Conservation (phyloP, 495 filamentous ascomycete genomes). For the Evansstolkia leycettana region DNA sequence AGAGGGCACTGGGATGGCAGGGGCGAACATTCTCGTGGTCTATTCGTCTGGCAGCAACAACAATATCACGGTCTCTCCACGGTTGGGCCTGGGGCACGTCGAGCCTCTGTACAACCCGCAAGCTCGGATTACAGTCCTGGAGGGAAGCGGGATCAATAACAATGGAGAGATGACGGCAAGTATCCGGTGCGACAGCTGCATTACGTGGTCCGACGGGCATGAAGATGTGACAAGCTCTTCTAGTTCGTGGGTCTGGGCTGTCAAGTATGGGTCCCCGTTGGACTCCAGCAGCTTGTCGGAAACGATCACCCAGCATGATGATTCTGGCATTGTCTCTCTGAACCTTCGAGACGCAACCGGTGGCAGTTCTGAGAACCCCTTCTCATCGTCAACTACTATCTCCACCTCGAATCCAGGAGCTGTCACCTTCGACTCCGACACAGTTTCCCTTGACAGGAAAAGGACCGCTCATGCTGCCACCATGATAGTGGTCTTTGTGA, state of each 20-base stretch:
- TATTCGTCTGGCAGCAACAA: conserved; percentile 38
- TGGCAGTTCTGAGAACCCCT: conserved; percentile 48
- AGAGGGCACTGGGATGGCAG: conserved; percentile 43
- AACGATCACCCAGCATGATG: conserved; percentile 43
- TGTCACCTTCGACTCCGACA: neutral
- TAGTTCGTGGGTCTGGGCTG: conserved; percentile 55
- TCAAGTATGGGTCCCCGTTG: conserved; percentile 41
- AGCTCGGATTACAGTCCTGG: conserved; percentile 40
- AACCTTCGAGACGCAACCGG: conserved; percentile 44
- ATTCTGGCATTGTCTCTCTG: conserved; percentile 33
- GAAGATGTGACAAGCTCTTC: conserved; percentile 28
- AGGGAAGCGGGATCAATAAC: conserved; percentile 42
- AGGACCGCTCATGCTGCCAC: conserved; percentile 27
- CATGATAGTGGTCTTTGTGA: conserved; percentile 26
- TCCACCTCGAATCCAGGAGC: neutral
- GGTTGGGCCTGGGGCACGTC: conserved; percentile 38
- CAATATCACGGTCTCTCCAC: conserved; percentile 51
- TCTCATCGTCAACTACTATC: conserved; percentile 11
- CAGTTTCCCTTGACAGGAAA: conserved; percentile 3
- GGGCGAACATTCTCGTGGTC: conserved; percentile 52
- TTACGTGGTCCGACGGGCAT: conserved; percentile 38
- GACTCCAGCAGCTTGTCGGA: conserved; percentile 34
- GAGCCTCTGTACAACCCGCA: conserved; percentile 40
- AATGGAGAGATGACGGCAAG: conserved; percentile 49
- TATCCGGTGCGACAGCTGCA: conserved; percentile 46